phyloP scores from a whole-genome alignment of 148 eudicot genomes.

The Chenopodium berlandieri region DNA sequence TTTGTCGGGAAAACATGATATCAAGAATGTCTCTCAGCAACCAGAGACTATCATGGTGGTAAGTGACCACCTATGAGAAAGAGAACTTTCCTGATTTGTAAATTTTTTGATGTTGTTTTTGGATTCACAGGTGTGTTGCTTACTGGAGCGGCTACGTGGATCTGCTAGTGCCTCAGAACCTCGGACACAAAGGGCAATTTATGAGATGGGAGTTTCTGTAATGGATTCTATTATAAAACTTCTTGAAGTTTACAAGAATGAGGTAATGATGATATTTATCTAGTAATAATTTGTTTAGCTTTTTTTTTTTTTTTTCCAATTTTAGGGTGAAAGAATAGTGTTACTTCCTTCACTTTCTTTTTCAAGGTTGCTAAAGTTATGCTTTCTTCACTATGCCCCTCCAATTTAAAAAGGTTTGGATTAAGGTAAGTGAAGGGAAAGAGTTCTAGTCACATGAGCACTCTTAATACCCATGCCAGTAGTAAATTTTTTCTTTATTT shows the following conservation, averaged over 20 bases:
- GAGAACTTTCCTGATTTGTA: not conserved
- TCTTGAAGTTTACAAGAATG: constrained; percentile 82
- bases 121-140: constrained; percentile 66
- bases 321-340: not conserved
- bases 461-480: not conserved
- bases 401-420: not conserved
- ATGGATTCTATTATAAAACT: constrained; percentile 65
- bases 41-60: constrained; percentile 82
- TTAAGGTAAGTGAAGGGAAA: not conserved
- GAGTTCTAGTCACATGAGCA: not conserved
- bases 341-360: not conserved
- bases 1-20: constrained; percentile 67
- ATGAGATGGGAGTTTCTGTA: constrained; percentile 80
- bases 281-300: not conserved
- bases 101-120: not conserved
- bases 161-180: constrained; percentile 93
- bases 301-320: not conserved
- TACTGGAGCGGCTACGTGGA: constrained; percentile 94
- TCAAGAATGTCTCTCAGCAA: constrained; percentile 61
- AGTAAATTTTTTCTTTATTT: not conserved
- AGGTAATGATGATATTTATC: constrained; percentile 46
- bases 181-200: constrained; percentile 83
- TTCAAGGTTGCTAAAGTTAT: not conserved
- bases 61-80: constrained; percentile 24
- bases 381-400: not conserved